phyloP scores from a whole-genome alignment of 2,329 filamentous ascomycete genomes.

The Metarhizium anisopliae region DNA sequence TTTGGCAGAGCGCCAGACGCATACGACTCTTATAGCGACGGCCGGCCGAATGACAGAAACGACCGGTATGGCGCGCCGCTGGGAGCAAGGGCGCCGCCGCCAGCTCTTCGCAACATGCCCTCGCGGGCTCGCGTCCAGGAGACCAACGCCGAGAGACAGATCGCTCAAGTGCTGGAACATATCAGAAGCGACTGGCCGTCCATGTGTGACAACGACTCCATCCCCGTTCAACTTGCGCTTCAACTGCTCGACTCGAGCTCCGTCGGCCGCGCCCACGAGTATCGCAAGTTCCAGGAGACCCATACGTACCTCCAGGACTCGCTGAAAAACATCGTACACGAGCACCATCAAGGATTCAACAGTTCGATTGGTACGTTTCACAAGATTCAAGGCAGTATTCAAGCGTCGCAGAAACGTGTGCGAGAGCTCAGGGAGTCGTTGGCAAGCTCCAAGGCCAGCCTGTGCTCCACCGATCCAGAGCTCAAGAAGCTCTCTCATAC shows the following conservation, averaged over 20 bases:
- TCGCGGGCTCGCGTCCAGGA: constrained; percentile 28
- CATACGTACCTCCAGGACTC: constrained; percentile 87
- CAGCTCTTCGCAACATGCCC: constrained; percentile 23
- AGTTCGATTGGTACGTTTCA: constrained; percentile 98
- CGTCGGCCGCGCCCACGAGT: constrained; percentile 81
- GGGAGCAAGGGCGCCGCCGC: constrained; percentile 21
- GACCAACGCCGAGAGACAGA: constrained; percentile 47
- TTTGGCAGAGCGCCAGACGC: constrained; percentile 33
- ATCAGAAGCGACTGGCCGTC: constrained; percentile 88
- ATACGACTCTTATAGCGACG: constrained; percentile 36
- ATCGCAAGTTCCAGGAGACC: constrained; percentile 73
- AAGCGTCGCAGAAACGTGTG: constrained; percentile 78
- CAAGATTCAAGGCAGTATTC: constrained; percentile 92
- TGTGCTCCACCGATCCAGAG: constrained; percentile 81
- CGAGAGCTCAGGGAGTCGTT: constrained; percentile 77
- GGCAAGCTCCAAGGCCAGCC: constrained; percentile 66
- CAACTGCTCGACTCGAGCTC: constrained; percentile 93
- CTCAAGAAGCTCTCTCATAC: constrained; percentile 80
- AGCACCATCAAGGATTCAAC: constrained; percentile 98
- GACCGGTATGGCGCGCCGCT: constrained; percentile 32
- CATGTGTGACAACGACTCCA: constrained; percentile 80
- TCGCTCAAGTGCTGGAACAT: constrained; percentile 61
- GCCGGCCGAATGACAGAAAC: constrained; percentile 33
- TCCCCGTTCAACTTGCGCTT: constrained; percentile 89
- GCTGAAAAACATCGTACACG: constrained; percentile 90